Conservation (phyloP, 257 asterid species). For the Solanum etuberosum region DNA sequence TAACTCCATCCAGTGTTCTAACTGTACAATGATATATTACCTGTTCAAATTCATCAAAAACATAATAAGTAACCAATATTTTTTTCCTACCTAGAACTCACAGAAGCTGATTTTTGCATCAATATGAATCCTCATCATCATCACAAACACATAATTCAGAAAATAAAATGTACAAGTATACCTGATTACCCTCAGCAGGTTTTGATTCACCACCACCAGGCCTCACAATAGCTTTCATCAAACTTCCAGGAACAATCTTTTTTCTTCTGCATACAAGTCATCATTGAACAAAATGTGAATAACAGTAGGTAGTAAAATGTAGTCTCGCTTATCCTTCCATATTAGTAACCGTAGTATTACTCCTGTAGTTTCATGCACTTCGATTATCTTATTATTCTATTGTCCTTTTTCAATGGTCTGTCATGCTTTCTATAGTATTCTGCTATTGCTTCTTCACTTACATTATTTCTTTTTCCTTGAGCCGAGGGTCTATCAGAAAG, state of each 20-base stretch:
- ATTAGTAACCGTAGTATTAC: not conserved
- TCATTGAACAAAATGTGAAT: not conserved
- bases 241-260: constrained; percentile 82
- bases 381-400: not conserved
- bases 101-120: not conserved
- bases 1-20: constrained; percentile 82
- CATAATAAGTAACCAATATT: not conserved
- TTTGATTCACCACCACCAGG: constrained; percentile 74
- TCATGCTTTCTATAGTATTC: not conserved
- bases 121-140: not conserved
- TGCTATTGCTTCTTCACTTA: not conserved
- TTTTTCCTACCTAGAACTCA: not conserved
- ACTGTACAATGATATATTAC: constrained; percentile 76
- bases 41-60: constrained; percentile 26
- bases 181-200: constrained; percentile 92
- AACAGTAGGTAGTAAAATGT: not conserved
- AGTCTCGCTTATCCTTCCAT: not conserved
- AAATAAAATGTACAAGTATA: constrained; percentile 1
- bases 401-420: not conserved
- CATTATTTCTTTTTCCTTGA: not conserved
- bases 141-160: not conserved
- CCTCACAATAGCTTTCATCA: constrained; percentile 93
- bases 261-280: constrained; percentile 38
- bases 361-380: not conserved
- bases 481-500: not conserved